phyloP scores from a whole-genome alignment of 192 early-diverging fungal genomes.

The Cladochytrium replicatum region DNA sequence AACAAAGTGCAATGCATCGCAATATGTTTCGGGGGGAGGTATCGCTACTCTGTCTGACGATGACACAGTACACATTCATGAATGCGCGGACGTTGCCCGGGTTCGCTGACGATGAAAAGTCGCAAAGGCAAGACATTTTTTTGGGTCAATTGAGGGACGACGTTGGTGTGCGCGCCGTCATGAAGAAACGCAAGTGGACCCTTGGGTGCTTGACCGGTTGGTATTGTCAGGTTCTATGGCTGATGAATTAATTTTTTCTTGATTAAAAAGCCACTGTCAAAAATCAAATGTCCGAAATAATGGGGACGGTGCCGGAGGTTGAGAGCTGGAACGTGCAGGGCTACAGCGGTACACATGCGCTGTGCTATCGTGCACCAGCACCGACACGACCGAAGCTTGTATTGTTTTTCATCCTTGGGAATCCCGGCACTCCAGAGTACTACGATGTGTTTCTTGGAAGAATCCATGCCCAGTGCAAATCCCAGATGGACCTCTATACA shows the following conservation, averaged over 20 bases:
- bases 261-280: too few species aligned
- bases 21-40: too few species aligned
- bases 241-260: too few species aligned
- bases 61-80: constrained; percentile 48
- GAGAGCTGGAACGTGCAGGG: too few species aligned
- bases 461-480: constrained; percentile 38
- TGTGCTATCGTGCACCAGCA: too few species aligned
- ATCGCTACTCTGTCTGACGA: neutral
- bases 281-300: too few species aligned
- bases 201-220: constrained; percentile 59
- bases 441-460: constrained; percentile 63
- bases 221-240: too few species aligned
- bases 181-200: constrained; percentile 47
- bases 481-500: constrained; percentile 51
- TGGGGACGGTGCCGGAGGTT: too few species aligned
- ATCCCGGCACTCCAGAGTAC: constrained; percentile 74
- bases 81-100: constrained; percentile 43
- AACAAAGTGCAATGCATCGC: neutral
- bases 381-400: constrained; percentile 26
- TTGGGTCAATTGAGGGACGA: constrained; percentile 61
- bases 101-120: constrained; percentile 40
- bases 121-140: constrained; percentile 40
- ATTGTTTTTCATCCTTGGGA: constrained; percentile 54
- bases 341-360: too few species aligned
- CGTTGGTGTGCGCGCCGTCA: constrained; percentile 34